A percentile compares a stretch with the other conserved stretches of the same genome.
Conservation (phyloP, 768 basidiomycete species). For the Mycena galericulata region DNA sequence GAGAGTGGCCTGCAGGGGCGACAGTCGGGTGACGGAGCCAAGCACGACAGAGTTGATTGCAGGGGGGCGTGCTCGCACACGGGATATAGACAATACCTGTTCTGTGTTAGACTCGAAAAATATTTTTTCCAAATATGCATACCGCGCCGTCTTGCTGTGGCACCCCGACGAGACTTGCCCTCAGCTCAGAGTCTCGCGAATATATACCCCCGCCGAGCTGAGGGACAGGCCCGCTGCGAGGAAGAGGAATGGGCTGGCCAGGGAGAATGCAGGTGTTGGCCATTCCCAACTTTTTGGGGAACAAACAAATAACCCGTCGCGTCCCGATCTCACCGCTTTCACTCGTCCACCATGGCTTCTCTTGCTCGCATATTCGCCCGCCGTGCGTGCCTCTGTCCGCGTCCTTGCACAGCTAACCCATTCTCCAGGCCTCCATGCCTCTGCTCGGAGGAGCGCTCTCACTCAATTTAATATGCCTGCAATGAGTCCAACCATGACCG, state of each 20-base stretch:
- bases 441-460: slow-evolving; percentile 81
- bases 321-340: slow-evolving; percentile 32
- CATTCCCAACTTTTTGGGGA: slow-evolving; percentile 6
- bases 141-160: slow-evolving; percentile 74
- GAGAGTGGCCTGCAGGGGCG: slow-evolving; percentile 84
- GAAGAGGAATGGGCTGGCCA: slow-evolving; percentile 79
- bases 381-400: slow-evolving; percentile 56
- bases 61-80: slow-evolving; percentile 79
- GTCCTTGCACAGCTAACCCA: slow-evolving; percentile 2
- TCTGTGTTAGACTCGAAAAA: slow-evolving; percentile 36
- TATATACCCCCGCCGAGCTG: slow-evolving; percentile 78
- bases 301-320: not conserved
- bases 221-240: slow-evolving; percentile 62
- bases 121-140: slow-evolving; percentile 51
- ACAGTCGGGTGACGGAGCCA: slow-evolving; percentile 85
- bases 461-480: slow-evolving; percentile 95
- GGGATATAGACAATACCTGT: slow-evolving; percentile 54
- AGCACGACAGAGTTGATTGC: slow-evolving; percentile 81
- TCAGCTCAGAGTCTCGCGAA: slow-evolving; percentile 67
- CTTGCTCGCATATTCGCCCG: slow-evolving; percentile 76
- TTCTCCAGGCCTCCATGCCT: slow-evolving; percentile 83
- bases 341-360: slow-evolving; percentile 66
- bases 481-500: slow-evolving; percentile 99
- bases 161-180: slow-evolving; percentile 79
- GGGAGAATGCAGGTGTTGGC: slow-evolving; percentile 61